phyloP scores from a whole-genome alignment of 2,329 filamentous ascomycete genomes.

The Fusarium albosuccineum region DNA sequence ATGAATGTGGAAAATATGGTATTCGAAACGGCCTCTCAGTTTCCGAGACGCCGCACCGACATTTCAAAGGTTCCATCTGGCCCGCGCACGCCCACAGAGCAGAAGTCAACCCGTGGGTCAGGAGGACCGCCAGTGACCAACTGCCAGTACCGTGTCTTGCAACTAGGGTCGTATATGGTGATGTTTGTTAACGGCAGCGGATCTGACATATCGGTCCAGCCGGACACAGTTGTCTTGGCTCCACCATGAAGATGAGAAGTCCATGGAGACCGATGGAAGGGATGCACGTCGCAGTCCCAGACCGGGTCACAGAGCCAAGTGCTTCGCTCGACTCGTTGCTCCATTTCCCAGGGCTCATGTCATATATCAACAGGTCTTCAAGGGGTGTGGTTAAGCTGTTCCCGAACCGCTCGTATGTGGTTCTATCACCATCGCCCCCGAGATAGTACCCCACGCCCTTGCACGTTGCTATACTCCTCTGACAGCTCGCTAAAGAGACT shows the following conservation, averaged over 20 bases:
- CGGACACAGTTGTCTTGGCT: background rate
- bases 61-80: conserved; percentile 1
- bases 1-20: background rate
- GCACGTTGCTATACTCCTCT: background rate
- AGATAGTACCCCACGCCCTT: background rate
- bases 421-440: background rate
- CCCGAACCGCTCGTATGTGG: background rate
- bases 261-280: background rate
- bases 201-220: background rate
- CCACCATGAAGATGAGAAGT: conserved; percentile 3
- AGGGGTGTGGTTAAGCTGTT: background rate
- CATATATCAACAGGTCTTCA: conserved; percentile 1
- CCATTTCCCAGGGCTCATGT: background rate
- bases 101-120: background rate
- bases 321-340: background rate
- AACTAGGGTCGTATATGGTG: background rate
- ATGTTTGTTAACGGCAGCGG: conserved; percentile 3
- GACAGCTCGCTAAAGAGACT: conserved; percentile 1
- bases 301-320: conserved; percentile 7
- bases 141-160: background rate
- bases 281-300: background rate
- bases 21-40: background rate
- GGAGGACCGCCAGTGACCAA: background rate
- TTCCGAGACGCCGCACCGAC: background rate
- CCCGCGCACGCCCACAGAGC: background rate